Conservation (phyloP, 2,329 filamentous ascomycete species). For the Endothia cerciana region DNA sequence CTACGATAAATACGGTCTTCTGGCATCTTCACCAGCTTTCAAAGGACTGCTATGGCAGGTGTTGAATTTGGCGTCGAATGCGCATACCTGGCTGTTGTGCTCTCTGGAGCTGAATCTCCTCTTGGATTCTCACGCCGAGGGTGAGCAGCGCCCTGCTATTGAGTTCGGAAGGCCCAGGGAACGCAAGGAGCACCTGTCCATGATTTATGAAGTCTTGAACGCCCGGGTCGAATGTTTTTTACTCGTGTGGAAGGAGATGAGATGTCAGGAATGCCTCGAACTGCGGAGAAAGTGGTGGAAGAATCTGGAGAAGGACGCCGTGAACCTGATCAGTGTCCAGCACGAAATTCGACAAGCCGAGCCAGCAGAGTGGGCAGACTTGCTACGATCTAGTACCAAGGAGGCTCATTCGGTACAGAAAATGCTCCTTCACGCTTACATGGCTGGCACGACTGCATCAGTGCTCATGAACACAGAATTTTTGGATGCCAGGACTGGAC, state of each 20-base stretch:
- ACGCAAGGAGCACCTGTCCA: not conserved
- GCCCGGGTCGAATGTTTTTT: not conserved
- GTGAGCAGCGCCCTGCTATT: not conserved
- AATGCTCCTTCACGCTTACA: not conserved
- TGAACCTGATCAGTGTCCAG: not conserved
- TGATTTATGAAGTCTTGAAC: not conserved
- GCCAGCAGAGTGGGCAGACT: not conserved
- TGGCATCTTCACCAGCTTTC: not conserved
- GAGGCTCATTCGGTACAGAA: not conserved
- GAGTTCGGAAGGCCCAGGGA: not conserved
- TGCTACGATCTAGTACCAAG: not conserved
- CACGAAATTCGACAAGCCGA: not conserved
- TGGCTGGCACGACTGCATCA: not conserved
- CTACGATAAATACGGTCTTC: not conserved
- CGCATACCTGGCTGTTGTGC: not conserved
- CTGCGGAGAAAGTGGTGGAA: not conserved
- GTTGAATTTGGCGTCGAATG: not conserved
- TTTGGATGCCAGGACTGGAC: not conserved
- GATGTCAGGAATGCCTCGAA: not conserved
- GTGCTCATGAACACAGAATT: not conserved
- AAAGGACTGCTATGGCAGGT: not conserved
- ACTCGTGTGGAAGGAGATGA: not conserved
- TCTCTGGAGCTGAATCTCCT: not conserved
- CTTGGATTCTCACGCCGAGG: not conserved
- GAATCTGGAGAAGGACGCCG: not conserved